Evolutionary conservation across 768 basidiomycete genomes (phyloP), one percentile per base, ranked within the genome.

Genomic region (Candolleomyces aberdarensis): DNA sequence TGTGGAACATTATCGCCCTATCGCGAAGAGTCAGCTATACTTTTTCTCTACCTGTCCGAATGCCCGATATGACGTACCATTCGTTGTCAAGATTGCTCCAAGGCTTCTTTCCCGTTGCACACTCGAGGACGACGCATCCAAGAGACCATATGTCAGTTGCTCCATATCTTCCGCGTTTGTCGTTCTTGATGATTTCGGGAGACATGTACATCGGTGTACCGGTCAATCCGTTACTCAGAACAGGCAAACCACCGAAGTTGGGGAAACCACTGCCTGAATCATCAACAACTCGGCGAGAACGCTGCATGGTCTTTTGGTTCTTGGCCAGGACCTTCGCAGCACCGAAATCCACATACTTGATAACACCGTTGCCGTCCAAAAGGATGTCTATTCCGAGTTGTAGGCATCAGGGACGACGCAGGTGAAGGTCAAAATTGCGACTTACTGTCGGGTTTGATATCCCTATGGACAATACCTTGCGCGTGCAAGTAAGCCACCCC

Each of bases 151-250:
- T 88, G 71, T 99, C 97, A 92, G 97, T 97, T 11, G 96, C 94
- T 17, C 97, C 97, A 64, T 92, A 87, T 55, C 90, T 82, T 29
- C 95, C 94, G 14, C 87, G 80, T 63, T 83, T 88, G 67, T 96
- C 94, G 67, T 91, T 97, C 77, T 96, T 93, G 78, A 99, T 98
- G 57, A 97, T 87, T 71, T 99, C 97, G 1, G 97, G 97, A 5
- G 96, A 97, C 94, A 99, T 98, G 74, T 99, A 98, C 96, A 98
- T 98, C 0, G 97, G 97, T 13, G 97, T 99, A 17, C 95, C 96
- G 1, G 96, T 97, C 39, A 99, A 76, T 66, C 91, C 92, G 74
- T 94, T 95, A 70, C 88, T 87, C 75, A 88, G 79, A 5, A 70
- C 73, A 36, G 81, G 85, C 26, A 81, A 71, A 5, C 78, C 78